phyloP scores from a whole-genome alignment of 441 rosid genomes.

The Erodium texanum region DNA sequence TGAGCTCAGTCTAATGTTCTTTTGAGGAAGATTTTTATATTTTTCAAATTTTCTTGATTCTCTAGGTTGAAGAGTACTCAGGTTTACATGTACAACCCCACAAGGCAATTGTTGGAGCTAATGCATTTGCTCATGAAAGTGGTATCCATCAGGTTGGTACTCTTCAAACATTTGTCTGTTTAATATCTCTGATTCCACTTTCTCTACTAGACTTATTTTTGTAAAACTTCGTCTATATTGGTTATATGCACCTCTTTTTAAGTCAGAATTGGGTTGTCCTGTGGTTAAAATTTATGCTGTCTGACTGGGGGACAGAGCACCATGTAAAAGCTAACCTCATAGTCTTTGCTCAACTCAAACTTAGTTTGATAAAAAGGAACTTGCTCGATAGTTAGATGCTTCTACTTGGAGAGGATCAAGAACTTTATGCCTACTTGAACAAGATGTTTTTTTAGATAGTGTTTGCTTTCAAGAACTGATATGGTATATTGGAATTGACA shows the following conservation, averaged over 20 bases:
- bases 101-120: constrained; percentile 91
- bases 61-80: constrained; percentile 88
- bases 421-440: not conserved
- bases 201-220: not conserved
- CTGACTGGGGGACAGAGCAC: not conserved
- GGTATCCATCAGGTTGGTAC: constrained; percentile 75
- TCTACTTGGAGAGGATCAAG: not conserved
- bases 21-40: not conserved
- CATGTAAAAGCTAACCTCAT: not conserved
- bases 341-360: not conserved
- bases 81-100: constrained; percentile 90
- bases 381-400: not conserved
- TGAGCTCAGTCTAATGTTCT: constrained; percentile 10
- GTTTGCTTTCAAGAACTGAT: not conserved
- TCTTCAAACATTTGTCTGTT: not conserved
- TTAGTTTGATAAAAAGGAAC: not conserved
- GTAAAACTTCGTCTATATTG: not conserved
- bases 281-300: not conserved
- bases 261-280: not conserved
- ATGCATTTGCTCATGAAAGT: constrained; percentile 91
- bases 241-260: not conserved
- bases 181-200: not conserved
- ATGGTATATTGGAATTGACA: not conserved
- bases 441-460: not conserved
- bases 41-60: constrained; percentile 12